Evolutionary conservation across 2,329 filamentous ascomycete genomes (phyloP), one percentile per base, ranked within the genome.

Genomic region (Leptographium wingfieldii): DNA sequence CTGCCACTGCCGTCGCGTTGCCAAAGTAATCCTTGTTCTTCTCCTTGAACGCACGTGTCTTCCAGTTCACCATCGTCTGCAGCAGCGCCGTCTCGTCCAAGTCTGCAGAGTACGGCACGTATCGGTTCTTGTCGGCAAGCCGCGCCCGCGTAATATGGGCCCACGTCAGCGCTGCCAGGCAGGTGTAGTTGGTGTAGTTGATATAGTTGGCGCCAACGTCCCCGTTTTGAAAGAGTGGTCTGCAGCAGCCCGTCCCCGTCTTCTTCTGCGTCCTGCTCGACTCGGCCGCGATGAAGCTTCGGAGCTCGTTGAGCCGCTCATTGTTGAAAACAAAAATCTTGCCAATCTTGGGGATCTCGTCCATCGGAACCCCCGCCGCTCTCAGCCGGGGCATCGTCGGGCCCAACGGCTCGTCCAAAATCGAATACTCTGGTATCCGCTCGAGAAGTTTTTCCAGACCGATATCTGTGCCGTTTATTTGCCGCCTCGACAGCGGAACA

Each of bases 11-110:
- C 1, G 73, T 73, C 1, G 74, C 72, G 59, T 76, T 77, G 56
- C 74, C 74, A 61, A 72, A 73, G 64, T 76, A 76, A 52, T 70
- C 67, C 9, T 68, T 66, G 19, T 69, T 65, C 11, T 62, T 62
- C 11, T 67, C 60, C 16, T 9, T 58, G 59, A 74, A 73, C 0
- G 72, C 72, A 4, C 73, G 69, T 53, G 65, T 64, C 51, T 69
- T 68, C 74, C 74, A 77, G 63, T 75, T 75, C 5, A 74, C 73
- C 57, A 74, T 74, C 49, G 74, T 73, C 65, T 73, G 70, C 52
- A 76, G 62, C 56, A 66, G 66, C 4, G 70, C 66, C 9, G 52
- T 54, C 1, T 61, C 51, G 59, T 66, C 64, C 2, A 12, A 14
- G 0, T 25, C 31, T 7, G 49, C 16, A 3, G 19, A 16, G 19